These are phyloP conservation scores for Thelonectria blattea DNA, from an alignment of 2,329 filamentous ascomycete genomes.

Conservation along the genomic window DNA sequence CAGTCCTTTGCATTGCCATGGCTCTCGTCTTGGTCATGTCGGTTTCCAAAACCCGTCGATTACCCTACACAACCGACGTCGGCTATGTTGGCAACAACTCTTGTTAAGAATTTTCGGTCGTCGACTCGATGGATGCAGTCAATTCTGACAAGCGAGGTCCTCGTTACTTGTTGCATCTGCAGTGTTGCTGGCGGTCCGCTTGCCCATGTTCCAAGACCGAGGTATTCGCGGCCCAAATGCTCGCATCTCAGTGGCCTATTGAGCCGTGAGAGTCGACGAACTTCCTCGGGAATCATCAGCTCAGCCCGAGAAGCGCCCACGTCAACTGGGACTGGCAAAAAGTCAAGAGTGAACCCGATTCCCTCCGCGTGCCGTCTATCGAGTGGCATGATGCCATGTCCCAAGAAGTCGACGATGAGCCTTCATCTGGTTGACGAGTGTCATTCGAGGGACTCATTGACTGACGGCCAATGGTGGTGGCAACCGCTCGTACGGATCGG, in stretches of 20 bases:
- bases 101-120: background rate
- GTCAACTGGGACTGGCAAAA: background rate
- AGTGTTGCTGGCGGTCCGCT: background rate
- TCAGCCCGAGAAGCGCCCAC: background rate
- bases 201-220: background rate
- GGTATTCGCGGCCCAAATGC: constrained; percentile 6
- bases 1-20: no score
- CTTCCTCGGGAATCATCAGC: background rate
- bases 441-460: background rate
- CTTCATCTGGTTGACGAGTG: background rate
- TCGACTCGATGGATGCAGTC: no score
- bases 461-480: background rate
- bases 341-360: background rate
- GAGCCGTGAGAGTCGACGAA: background rate
- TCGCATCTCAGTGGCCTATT: background rate
- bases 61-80: background rate
- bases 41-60: no score
- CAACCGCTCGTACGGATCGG: constrained; percentile 9
- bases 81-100: background rate
- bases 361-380: background rate
- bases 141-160: no score
- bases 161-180: no score
- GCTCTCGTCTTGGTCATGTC: no score
- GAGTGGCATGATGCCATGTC: background rate
- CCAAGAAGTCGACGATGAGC: background rate